These are phyloP conservation scores for Stachybotrys chlorohalonatus DNA, from an alignment of 2,329 filamentous ascomycete genomes.

Conservation along the genomic window DNA sequence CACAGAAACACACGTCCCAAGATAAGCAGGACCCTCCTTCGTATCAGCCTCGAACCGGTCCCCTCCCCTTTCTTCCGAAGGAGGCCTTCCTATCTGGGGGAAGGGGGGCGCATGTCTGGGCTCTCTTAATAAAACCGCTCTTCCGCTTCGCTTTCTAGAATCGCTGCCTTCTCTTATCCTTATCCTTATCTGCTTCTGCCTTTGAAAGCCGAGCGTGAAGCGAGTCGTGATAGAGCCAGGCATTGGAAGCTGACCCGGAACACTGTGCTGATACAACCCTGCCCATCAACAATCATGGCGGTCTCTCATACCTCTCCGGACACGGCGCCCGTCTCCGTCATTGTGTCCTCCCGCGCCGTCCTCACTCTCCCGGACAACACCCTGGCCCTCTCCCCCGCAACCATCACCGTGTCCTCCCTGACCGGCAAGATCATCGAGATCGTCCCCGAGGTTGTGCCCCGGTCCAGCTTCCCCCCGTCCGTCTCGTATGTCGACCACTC, in stretches of 20 bases:
- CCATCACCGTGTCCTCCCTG: slow-evolving; percentile 64
- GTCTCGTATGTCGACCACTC: slow-evolving; percentile 76
- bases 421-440: slow-evolving; percentile 82
- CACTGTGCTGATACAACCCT: not conserved
- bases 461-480: slow-evolving; percentile 61
- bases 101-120: too few relatives aligned
- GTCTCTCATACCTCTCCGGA: slow-evolving; percentile 12
- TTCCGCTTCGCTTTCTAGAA: not conserved
- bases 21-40: not conserved
- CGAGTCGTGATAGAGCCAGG: not conserved
- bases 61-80: not conserved
- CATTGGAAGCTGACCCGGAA: not conserved
- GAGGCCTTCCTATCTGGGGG: not conserved
- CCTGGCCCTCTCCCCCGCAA: slow-evolving; percentile 65
- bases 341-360: slow-evolving; percentile 77
- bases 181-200: not conserved
- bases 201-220: not conserved
- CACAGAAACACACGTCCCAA: not conserved
- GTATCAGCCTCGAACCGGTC: too few relatives aligned
- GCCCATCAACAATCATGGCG: slow-evolving; percentile 18
- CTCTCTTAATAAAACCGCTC: not conserved
- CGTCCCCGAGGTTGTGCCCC: slow-evolving; percentile 63
- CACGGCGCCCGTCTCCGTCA: slow-evolving; percentile 50
- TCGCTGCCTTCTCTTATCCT: not conserved
- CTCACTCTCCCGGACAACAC: slow-evolving; percentile 59